Base-by-base conservation (phyloP, 768 basidiomycete genomes). In the Tylopilus subfusipes region DNA sequence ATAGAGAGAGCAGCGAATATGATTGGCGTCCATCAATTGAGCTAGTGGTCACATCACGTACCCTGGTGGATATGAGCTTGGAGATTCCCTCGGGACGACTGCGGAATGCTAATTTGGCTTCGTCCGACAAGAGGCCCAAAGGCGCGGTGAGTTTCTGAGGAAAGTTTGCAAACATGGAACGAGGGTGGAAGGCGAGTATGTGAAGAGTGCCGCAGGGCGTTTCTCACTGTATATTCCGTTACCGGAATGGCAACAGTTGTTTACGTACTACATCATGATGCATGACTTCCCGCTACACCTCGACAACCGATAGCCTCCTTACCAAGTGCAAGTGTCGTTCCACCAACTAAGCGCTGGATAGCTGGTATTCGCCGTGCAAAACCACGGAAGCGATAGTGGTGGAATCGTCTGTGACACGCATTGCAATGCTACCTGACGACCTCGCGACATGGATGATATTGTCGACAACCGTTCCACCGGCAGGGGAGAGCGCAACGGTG, bases 91-190 rank as follows among this genome's bases (percentile, higher is more conserved):
- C 79, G 0, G 90, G 82, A 55, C 88, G 88, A 60, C 85, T 90
- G 38, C 90, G 84, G 69, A 97, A 97, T 12, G 86, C 84, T 18
- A 97, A 83, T 71, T 95, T 95, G 44, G 91, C 85, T 66, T 93
- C 90, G 66, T 96, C 93, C 6, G 85, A 86, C 31, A 93, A 70
- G 19, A 92, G 68, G n/a, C 85, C 83, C 68, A 92, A 85, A 14
- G 89, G 88, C 16, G 85, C 82, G 12, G 82, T 81, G 48, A 92
- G 76, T 61, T 79, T 84, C 64, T 83, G 85, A 12, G 89, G 88
- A 52, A 91, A 72, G 61, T 78, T 88, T 21, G 86, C 68, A 60
- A 91, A 85, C 86, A 90, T 83, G 53, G 47, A 43, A 30, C 27
- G 30, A 45, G 36, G 13, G 50, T 27, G 36, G 19, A 53, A 21